phyloP scores from a whole-genome alignment of 768 basidiomycete species.

The Pulveroboletus ravenelii region DNA sequence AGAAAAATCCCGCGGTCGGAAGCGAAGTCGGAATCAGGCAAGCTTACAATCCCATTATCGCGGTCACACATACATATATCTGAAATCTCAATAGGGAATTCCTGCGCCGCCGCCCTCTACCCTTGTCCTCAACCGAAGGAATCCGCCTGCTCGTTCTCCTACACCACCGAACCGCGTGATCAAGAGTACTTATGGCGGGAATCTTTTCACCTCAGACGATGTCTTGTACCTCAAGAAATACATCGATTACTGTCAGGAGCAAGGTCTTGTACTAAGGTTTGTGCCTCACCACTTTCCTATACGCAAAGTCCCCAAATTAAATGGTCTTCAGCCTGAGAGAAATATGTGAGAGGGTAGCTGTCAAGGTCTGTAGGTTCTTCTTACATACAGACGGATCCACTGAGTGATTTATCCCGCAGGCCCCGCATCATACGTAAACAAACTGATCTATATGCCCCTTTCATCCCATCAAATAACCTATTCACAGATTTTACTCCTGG shows the following conservation, averaged over 20 bases:
- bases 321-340: slow-evolving; percentile 48
- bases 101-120: slow-evolving; percentile 65
- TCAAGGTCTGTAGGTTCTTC: slow-evolving; percentile 49
- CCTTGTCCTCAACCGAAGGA: slow-evolving; percentile 61
- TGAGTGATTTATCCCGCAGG: slow-evolving; percentile 37
- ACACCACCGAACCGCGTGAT: slow-evolving; percentile 80
- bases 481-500: slow-evolving; percentile 79
- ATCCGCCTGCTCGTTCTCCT: slow-evolving; percentile 71
- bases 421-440: slow-evolving; percentile 82
- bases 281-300: slow-evolving; percentile 4
- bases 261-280: slow-evolving; percentile 77
- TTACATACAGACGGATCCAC: background rate
- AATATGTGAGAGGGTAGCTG: slow-evolving; percentile 82
- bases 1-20: slow-evolving; percentile 61
- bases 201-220: slow-evolving; percentile 81
- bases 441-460: background rate
- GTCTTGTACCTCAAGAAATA: slow-evolving; percentile 81
- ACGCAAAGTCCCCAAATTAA: slow-evolving; percentile 26
- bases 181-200: slow-evolving; percentile 87
- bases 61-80: background rate
- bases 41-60: slow-evolving; percentile 2
- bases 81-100: slow-evolving; percentile 37
- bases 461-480: background rate
- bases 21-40: slow-evolving; percentile 60
- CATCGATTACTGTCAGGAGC: slow-evolving; percentile 87